These are phyloP conservation scores for Cochliopodium minus DNA, from an alignment of 208 protist species.

Conservation along the genomic window DNA sequence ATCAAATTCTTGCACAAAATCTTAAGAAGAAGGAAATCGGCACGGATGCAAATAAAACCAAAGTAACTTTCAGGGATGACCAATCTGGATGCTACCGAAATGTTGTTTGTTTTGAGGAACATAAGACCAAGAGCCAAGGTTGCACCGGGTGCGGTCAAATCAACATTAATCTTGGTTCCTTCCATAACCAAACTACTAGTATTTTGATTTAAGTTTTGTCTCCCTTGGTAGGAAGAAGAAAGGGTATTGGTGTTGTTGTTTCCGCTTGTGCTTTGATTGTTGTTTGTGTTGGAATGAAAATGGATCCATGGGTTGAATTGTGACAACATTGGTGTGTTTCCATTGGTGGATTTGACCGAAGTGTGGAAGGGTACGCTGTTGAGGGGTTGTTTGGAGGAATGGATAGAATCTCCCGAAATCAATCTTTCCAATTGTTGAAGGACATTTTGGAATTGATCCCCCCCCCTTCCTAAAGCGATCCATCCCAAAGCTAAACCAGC, in stretches of 20 bases:
- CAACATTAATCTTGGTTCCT: conserved; percentile 31
- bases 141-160: conserved; percentile 42
- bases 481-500: conserved; percentile 38
- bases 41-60: conserved; percentile 35
- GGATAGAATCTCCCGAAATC: no score
- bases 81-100: conserved; percentile 27
- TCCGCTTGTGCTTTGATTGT: neutral
- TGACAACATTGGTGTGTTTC: no score
- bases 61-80: conserved; percentile 34
- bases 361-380: no score
- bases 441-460: no score
- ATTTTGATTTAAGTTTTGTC: no score
- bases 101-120: conserved; percentile 40
- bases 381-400: no score
- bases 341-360: no score
- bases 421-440: no score
- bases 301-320: no score
- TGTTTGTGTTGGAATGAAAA: neutral
- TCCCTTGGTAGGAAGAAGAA: no score
- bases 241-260: neutral
- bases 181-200: no score
- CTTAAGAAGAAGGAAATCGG: conserved; percentile 39
- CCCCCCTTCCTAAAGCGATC: conserved; percentile 25
- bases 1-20: conserved; percentile 23
- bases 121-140: conserved; percentile 44